phyloP scores from a whole-genome alignment of 2,329 filamentous ascomycete species.

The Xylaria arbuscula region DNA sequence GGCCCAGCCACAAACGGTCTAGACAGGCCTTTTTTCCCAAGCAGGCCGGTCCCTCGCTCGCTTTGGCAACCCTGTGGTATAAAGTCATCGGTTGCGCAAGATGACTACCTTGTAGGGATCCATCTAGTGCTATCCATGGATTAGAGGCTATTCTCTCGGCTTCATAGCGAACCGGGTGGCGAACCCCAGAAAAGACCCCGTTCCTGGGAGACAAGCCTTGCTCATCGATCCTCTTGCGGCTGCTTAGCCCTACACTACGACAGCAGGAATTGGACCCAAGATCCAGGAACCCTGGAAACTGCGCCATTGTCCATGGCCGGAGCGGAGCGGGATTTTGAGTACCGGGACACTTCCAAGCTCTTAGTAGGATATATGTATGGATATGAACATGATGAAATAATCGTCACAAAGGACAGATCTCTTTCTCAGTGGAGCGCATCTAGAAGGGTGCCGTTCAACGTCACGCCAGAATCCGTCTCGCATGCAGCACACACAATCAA shows the following conservation, averaged over 20 bases:
- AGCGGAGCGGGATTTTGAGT: slow-evolving; percentile 43
- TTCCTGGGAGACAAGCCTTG: slow-evolving; percentile 30
- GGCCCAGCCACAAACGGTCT: slow-evolving; percentile 51
- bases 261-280: slow-evolving; percentile 28
- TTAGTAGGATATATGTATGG: not conserved
- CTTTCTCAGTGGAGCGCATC: not conserved
- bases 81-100: slow-evolving; percentile 27
- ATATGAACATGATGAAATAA: slow-evolving; percentile 1
- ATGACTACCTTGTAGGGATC: not conserved
- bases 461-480: slow-evolving; percentile 5
- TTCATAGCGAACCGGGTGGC: slow-evolving; percentile 11
- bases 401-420: slow-evolving; percentile 1
- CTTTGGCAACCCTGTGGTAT: slow-evolving; percentile 34
- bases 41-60: slow-evolving; percentile 38
- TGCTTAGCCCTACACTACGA: slow-evolving; percentile 33
- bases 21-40: slow-evolving; percentile 44
- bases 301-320: slow-evolving; percentile 36
- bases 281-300: slow-evolving; percentile 40
- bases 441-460: slow-evolving; percentile 1
- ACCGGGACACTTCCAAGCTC: slow-evolving; percentile 16
- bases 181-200: slow-evolving; percentile 15
- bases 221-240: slow-evolving; percentile 26
- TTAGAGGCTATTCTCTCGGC: not conserved
- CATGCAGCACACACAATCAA: not conserved
- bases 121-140: slow-evolving; percentile 17